Evolutionary conservation across 495 filamentous ascomycete genomes (phyloP).

Genomic region (Hyphodiscus hymeniophilus): DNA sequence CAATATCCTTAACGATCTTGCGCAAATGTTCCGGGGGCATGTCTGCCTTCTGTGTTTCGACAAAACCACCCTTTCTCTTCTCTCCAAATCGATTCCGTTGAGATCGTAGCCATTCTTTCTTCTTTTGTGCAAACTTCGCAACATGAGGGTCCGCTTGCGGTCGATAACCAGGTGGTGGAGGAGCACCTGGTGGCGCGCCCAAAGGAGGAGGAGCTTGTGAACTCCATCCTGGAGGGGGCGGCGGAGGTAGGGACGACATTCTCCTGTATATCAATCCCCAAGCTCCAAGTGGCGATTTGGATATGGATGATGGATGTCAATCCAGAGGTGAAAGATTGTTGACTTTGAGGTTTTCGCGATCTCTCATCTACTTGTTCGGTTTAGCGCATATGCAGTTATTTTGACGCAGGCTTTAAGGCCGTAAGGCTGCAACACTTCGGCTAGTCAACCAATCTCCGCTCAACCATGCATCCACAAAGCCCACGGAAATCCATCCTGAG

Average conservation of each 20-base stretch:
- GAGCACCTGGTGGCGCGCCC: constrained; percentile 51
- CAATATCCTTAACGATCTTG: constrained; percentile 97
- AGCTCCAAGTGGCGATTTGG: constrained; percentile 13
- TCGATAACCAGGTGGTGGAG: constrained; percentile 83
- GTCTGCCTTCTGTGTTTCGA: constrained; percentile 96
- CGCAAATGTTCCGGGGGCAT: constrained; percentile 98
- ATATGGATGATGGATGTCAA: background rate
- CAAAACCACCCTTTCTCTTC: constrained; percentile 91
- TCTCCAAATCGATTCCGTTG: constrained; percentile 93
- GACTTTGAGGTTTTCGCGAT: too few species aligned
- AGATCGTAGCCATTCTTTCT: constrained; percentile 93
- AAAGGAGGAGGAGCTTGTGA: constrained; percentile 59
- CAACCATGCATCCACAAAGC: too few species aligned
- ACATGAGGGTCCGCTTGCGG: constrained; percentile 78
- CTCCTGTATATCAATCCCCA: constrained; percentile 12
- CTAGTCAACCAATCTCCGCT: too few species aligned
- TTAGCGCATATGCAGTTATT: too few species aligned
- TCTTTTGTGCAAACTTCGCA: constrained; percentile 96
- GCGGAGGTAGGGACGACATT: constrained; percentile 73
- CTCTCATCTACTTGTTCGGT: too few species aligned
- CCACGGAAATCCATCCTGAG: background rate
- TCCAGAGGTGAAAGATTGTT: too few species aligned
- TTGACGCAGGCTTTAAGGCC: too few species aligned
- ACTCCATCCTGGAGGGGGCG: constrained; percentile 69
- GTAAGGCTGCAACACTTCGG: too few species aligned